Base-by-base conservation (phyloP, 2,329 filamentous ascomycete species). In the Aureobasidium sp. region DNA sequence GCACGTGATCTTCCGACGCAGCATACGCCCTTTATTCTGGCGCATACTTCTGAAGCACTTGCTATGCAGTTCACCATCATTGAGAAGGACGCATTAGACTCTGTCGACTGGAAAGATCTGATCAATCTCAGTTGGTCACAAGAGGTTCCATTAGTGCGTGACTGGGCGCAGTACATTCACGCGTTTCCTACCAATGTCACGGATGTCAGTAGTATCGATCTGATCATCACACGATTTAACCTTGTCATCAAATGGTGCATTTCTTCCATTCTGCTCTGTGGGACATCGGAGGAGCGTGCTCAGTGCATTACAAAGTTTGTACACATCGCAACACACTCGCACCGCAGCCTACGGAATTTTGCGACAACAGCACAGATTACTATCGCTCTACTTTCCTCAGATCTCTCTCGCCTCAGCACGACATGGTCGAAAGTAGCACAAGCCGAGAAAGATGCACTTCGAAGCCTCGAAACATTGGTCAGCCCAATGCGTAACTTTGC, bases 231-330 rank as follows among this genome's bases (percentile, higher is more conserved):
- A 9, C 86, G 90, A 53, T 94, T 94, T 78, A 94, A 94, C 72
- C 84, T 94, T 65, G 89, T 93, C 77, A 89, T 92, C 64, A 93
- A 93, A 72, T 94, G 90, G 90, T 87, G 85, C 31, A 82, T 91
- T 31, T 93, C 89, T 0, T 88, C 93, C 72, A 83, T 89, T 66
- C 82, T 94, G 9, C 79, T 94, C 52, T 94, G 89, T 0, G 83
- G 87, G 66, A 78, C 86, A 61, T 74, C 87, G 12, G 84, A 87
- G 64, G 90, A 94, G 74, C 82, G 90, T 58, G 88, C 88, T 24
- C 80, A 86, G 40, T 90, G 87, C 71, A 84, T 94, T 65, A 85
- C 89, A 73, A 93, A 94, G 73, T 88, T 83, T 71, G 89, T 94
- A 63, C 90, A 93, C 75, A 89, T 93, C 66, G 90, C 90, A 3